phyloP scores from a whole-genome alignment of 495 filamentous ascomycete genomes.

The Penicillium cataractarum region DNA sequence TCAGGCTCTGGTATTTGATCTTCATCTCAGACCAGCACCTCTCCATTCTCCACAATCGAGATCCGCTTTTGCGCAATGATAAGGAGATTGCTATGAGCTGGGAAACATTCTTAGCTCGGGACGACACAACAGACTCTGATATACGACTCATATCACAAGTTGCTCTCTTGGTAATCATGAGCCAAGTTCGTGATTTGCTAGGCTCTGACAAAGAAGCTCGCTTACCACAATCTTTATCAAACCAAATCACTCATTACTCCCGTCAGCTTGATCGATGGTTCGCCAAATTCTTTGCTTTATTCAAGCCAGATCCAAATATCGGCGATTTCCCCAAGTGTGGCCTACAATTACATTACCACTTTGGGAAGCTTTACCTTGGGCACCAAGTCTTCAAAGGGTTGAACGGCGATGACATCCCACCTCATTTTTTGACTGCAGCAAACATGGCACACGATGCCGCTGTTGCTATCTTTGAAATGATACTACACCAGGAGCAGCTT shows the following conservation, averaged over 20 bases:
- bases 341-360: constrained; percentile 47
- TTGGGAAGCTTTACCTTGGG: constrained; percentile 49
- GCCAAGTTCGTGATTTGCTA: constrained; percentile 42
- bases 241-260: constrained; percentile 40
- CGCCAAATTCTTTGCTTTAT: constrained; percentile 35
- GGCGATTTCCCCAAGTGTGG: constrained; percentile 48
- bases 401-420: constrained; percentile 34
- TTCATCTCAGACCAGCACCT: constrained; percentile 53
- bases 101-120: constrained; percentile 36
- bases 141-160: constrained; percentile 42
- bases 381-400: constrained; percentile 49
- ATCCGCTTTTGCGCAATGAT: constrained; percentile 44
- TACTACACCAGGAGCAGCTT: constrained; percentile 44
- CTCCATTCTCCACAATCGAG: constrained; percentile 48
- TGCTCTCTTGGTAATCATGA: constrained; percentile 43
- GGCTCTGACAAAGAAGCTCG: constrained; percentile 39
- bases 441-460: constrained; percentile 44
- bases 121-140: constrained; percentile 39
- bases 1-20: constrained; percentile 46
- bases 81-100: constrained; percentile 37
- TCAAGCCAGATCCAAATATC: constrained; percentile 36
- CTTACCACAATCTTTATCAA: constrained; percentile 34
- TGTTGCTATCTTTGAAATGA: constrained; percentile 43
- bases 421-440: constrained; percentile 40
- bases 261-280: constrained; percentile 47